Evolutionary conservation across 371 early-diverging fungal species (phyloP).

Genomic region (Haplosporangium sp.): DNA sequence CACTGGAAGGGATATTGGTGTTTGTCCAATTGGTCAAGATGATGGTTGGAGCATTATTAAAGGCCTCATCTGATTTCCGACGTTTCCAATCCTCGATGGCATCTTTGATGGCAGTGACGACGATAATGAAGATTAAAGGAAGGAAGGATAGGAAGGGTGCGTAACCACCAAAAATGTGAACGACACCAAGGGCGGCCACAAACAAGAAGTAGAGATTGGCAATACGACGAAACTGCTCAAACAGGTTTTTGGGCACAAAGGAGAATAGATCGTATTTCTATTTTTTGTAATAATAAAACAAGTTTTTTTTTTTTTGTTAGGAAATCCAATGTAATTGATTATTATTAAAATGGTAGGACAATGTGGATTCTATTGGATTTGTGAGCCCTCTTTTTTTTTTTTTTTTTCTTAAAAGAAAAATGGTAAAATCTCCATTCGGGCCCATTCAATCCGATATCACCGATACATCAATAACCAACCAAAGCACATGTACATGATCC

Average conservation of each 20-base stretch:
- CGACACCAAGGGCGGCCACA: slow-evolving; percentile 82
- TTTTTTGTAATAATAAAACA: slow-evolving; percentile 5
- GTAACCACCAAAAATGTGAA: slow-evolving; percentile 73
- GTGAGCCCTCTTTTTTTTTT: too few relatives aligned
- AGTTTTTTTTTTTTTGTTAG: not conserved
- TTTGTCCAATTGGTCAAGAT: slow-evolving; percentile 53
- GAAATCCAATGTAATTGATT: too few relatives aligned
- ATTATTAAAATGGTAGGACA: too few relatives aligned
- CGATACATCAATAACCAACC: not conserved
- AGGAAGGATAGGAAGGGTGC: slow-evolving; percentile 76
- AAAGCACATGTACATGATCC: not conserved
- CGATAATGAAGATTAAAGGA: slow-evolving; percentile 79
- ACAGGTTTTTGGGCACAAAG: slow-evolving; percentile 91
- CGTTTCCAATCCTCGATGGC: slow-evolving; percentile 95
- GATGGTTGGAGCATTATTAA: slow-evolving; percentile 63
- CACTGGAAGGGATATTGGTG: slow-evolving; percentile 29
- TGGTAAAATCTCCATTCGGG: not conserved
- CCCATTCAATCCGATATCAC: not conserved
- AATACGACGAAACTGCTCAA: slow-evolving; percentile 86
- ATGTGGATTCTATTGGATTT: too few relatives aligned
- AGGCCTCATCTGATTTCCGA: slow-evolving; percentile 82
- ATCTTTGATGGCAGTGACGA: slow-evolving; percentile 92
- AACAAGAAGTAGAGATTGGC: slow-evolving; percentile 92
- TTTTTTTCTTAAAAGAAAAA: too few relatives aligned
- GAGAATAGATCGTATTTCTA: slow-evolving; percentile 87